Evolutionary conservation across 2,329 filamentous ascomycete species (phyloP).

Genomic region (Diaporthe vexans): DNA sequence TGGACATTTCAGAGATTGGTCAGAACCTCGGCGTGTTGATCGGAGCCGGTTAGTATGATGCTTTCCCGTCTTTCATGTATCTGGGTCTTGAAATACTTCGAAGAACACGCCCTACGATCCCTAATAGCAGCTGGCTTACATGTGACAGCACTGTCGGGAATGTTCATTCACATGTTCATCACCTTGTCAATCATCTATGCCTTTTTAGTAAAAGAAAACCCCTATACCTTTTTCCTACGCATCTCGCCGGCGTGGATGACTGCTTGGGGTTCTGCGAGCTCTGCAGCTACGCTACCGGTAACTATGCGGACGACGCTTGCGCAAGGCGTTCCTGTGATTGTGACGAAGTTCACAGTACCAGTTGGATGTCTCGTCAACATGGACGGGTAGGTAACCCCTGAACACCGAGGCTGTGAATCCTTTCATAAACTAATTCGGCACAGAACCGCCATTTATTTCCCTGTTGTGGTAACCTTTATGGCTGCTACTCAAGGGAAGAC

Average conservation of each 20-base stretch:
- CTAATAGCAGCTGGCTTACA: no score
- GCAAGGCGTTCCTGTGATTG: constrained; percentile 57
- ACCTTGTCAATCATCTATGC: constrained; percentile 61
- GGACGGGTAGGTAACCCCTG: constrained; percentile 55
- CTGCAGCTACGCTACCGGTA: constrained; percentile 65
- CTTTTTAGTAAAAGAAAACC: constrained; percentile 58
- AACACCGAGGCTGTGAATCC: neutral
- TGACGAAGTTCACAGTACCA: constrained; percentile 62
- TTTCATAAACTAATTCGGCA: constrained; percentile 40
- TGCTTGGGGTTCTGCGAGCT: constrained; percentile 67
- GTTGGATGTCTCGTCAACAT: constrained; percentile 65
- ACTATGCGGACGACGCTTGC: constrained; percentile 59
- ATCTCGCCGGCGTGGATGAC: constrained; percentile 67
- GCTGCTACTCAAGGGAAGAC: constrained; percentile 64
- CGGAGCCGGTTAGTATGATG: constrained; percentile 48
- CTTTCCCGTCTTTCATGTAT: no score
- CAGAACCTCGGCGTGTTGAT: constrained; percentile 65
- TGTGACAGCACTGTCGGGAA: constrained; percentile 54
- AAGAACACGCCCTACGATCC: no score
- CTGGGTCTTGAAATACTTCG: no score
- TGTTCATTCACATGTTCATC: constrained; percentile 62
- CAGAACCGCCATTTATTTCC: constrained; percentile 68
- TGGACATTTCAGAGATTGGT: constrained; percentile 63
- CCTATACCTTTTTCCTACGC: constrained; percentile 62
- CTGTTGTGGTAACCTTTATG: constrained; percentile 66